Conservation (phyloP, 2,329 filamentous ascomycete genomes). For the Fusarium austroafricanum region DNA sequence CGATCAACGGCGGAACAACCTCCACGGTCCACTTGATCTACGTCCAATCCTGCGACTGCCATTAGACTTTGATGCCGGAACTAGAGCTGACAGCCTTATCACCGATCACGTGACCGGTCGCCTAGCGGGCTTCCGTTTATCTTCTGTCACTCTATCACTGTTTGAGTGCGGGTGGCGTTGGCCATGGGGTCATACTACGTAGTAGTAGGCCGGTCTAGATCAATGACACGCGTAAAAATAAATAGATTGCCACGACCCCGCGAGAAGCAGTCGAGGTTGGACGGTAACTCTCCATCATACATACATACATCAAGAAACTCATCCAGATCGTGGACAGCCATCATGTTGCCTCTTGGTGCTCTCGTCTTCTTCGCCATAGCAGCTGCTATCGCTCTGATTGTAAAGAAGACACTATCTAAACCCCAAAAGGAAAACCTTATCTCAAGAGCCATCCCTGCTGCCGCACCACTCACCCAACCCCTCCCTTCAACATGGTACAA, state of each 20-base stretch:
- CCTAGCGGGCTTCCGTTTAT: constrained; percentile 19
- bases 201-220: not conserved
- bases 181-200: constrained; percentile 4
- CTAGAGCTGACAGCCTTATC: constrained; percentile 12
- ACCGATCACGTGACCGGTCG: constrained; percentile 39
- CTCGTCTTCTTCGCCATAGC: constrained; percentile 16
- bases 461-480: constrained; percentile 29
- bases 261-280: not conserved
- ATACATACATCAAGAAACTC: not conserved
- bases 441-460: constrained; percentile 22
- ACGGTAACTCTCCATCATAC: not conserved
- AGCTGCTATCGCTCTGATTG: constrained; percentile 5
- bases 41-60: constrained; percentile 16
- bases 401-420: constrained; percentile 12
- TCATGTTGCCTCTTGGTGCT: constrained; percentile 23
- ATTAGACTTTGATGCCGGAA: constrained; percentile 3
- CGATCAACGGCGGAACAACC: constrained; percentile 16
- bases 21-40: constrained; percentile 14
- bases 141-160: not conserved
- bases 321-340: not conserved
- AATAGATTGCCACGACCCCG: constrained; percentile 14
- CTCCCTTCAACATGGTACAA: constrained; percentile 58
- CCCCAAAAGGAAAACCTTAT: constrained; percentile 27
- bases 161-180: constrained; percentile 9
- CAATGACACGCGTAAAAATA: not conserved